Base-by-base conservation (phyloP, 768 basidiomycete genomes). In the Lentinus tigrinus region DNA sequence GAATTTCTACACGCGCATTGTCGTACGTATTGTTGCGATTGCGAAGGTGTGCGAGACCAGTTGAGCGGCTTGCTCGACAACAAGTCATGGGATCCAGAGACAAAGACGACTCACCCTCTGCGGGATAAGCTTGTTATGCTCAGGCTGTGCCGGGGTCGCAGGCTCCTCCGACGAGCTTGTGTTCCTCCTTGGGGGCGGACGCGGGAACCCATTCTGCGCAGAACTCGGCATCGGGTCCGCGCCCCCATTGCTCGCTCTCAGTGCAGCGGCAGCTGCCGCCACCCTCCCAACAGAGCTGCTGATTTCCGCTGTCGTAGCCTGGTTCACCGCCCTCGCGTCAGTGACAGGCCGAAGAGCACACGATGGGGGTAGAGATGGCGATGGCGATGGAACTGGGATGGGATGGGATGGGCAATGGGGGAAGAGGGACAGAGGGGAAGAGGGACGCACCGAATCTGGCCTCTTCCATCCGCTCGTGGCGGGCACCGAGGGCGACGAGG, bases 191-290 rank as follows among this genome's bases (percentile, higher is more conserved):
- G 60, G 54, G 17, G 69, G 66, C 14, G 71, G 70, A 9, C 68
- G 72, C 34, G 71, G 74, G 50, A 56, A 52, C 17, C 49, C 59
- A 5, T 40, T 52, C 39, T 40, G 47, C 37, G 9, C 38, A 38
- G 51, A n/a, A n/a, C n/a, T n/a, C n/a, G n/a, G 51, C 36, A 11
- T 51, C 52, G 21, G 52, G 52, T 13, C 52, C 52, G 36, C 44
- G 40, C 47, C 26, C 8, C 17, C 24, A 6, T 38, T 23, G 38
- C 38, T 63, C 23, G 19, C 48, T 38, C 40, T 46, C 61, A 84
- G 80, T 34, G 80, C 75, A 10, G 77, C 67, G 19, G 83, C 77
- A 3, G 83, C 81, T 5, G 85, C 83, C 1, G 85, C 84, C 28
- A 87, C 78, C 24, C 84, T 78, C 6, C 84, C 84, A 36, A 80